These are phyloP conservation scores for Saccharomycopsis capsularis DNA, from an alignment of 805 yeast species.

Conservation along the genomic window DNA sequence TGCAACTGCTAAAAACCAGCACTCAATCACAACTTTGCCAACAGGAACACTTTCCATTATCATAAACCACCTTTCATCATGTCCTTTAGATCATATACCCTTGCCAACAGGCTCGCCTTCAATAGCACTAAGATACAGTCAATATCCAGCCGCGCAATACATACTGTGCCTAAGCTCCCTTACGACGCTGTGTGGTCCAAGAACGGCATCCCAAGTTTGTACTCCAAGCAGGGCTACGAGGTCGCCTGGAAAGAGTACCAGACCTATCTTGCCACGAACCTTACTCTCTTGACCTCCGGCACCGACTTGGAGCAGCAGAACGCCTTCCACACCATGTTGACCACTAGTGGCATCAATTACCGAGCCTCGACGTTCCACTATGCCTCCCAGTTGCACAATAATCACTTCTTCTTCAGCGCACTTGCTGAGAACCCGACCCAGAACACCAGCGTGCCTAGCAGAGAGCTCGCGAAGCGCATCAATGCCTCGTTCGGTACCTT, in stretches of 20 bases:
- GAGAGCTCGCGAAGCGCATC: constrained; percentile 32
- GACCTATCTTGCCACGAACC: constrained; percentile 48
- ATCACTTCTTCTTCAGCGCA: constrained; percentile 74
- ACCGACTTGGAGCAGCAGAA: constrained; percentile 70
- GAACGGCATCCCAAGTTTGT: constrained; percentile 58
- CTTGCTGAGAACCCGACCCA: constrained; percentile 28
- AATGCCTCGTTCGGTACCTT: constrained; percentile 36
- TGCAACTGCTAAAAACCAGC: too few species aligned
- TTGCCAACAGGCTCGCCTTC: not conserved
- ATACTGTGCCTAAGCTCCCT: constrained; percentile 51
- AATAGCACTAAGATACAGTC: not conserved
- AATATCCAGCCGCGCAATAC: not conserved
- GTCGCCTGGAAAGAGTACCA: constrained; percentile 82
- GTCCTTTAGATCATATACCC: not conserved
- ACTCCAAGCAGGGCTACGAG: constrained; percentile 57
- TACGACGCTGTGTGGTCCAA: constrained; percentile 33
- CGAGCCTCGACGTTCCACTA: constrained; percentile 70
- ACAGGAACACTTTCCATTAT: too few species aligned
- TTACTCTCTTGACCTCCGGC: constrained; percentile 63
- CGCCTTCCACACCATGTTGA: constrained; percentile 63
- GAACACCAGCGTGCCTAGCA: constrained; percentile 30
- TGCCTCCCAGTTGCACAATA: constrained; percentile 89
- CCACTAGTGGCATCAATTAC: constrained; percentile 60
- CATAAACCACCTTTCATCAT: too few species aligned
- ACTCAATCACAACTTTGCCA: too few species aligned